Base-by-base conservation (phyloP, 2,329 filamentous ascomycete species). In the Teratosphaeria destructans region DNA sequence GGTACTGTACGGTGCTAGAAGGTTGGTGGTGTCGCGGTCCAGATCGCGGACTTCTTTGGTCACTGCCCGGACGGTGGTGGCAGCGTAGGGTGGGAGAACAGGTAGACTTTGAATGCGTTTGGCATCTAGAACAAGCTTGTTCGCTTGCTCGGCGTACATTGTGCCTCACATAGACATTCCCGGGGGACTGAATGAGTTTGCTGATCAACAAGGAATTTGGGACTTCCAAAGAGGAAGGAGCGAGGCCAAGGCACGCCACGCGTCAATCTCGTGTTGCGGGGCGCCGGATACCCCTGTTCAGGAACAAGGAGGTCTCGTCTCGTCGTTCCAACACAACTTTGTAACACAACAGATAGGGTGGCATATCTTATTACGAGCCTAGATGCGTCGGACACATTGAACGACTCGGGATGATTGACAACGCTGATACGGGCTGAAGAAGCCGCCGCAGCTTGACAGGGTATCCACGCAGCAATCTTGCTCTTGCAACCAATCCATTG, bases 111-210 rank as follows among this genome's bases (percentile, higher is more conserved):
- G 90, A 19, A 89, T 95, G 72, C 94, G 85, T 81, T 97, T 97
- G 73, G 94, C 94, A 79, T 97, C 89, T 79, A 93, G 88, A 67
- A 95, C 92, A 90, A 96, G 78, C 76, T 95, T 95, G 73, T 90
- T 88, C 56, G 88, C 90, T 61, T 90, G 78, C 72, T 95, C 91
- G 66, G 90, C 90, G 75, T 95, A 94, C 90, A 96, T 95, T 16
- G 19, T 55, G 54, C 54, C 43, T 61, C 26, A 52, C 19, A 32
- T 57, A n/a, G 11, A 49, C n/a, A 5, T 8, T 10, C 19, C 3
- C 16, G 19, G 43, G 43, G 6, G 8, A 5, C 43, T 2, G 5
- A 19, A 3, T 19, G 19, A n/a, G 10, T 16, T 12, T 39, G 5
- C 5, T 39, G 37, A 39, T 39, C 37, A 16, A 39, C 11, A 39